Conservation (phyloP, 805 yeast genomes). For the Zygosaccharomyces gambellarensis region DNA sequence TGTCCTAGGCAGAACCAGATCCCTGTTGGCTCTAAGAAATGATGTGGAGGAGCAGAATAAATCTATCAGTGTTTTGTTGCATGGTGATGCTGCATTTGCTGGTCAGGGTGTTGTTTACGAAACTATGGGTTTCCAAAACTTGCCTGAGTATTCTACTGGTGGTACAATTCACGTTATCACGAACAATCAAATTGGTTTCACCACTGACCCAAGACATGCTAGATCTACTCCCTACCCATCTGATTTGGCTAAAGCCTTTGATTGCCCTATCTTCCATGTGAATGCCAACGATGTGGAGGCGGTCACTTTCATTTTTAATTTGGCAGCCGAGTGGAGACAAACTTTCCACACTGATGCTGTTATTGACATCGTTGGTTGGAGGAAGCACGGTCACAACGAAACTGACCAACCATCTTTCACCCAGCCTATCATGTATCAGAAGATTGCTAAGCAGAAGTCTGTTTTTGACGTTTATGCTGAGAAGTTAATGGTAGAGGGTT, state of each 20-base stretch:
- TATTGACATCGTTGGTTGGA: conserved; percentile 95
- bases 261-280: conserved; percentile 98
- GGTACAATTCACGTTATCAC: conserved; percentile 96
- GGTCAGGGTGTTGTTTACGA: conserved; percentile 99
- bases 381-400: conserved; percentile 98
- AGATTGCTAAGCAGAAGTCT: conserved; percentile 81
- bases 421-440: conserved; percentile 95
- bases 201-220: conserved; percentile 96
- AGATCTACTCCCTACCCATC: conserved; percentile 98
- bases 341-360: conserved; percentile 95
- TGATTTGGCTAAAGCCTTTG: conserved; percentile 92
- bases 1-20: conserved; percentile 95
- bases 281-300: conserved; percentile 98
- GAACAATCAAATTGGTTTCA: conserved; percentile 98
- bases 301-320: conserved; percentile 80
- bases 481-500: conserved; percentile 75
- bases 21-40: conserved; percentile 84
- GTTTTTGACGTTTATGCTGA: conserved; percentile 82
- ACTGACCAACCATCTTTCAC: conserved; percentile 99
- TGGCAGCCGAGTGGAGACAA: conserved; percentile 98
- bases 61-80: conserved; percentile 88
- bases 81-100: conserved; percentile 99
- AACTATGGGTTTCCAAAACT: conserved; percentile 88
- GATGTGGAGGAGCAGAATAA: conserved; percentile 79
- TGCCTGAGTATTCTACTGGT: conserved; percentile 96